phyloP scores from a whole-genome alignment of 805 yeast species.

The Tetrapisispora arboricola region DNA sequence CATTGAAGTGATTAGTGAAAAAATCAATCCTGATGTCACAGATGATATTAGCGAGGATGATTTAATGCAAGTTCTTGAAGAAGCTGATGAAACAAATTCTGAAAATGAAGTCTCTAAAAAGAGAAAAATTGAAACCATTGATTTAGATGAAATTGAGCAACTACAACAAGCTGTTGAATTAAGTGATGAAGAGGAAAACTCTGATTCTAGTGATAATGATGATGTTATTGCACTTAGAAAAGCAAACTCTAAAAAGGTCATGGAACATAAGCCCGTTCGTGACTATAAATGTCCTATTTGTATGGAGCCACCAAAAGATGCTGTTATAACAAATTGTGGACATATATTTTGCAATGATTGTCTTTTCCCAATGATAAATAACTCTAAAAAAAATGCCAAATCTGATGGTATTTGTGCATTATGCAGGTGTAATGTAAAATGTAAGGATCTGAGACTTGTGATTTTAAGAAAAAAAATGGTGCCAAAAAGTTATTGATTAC shows the following conservation, averaged over 20 bases:
- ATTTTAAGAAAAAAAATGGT: conserved; percentile 27
- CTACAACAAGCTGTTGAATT: conserved; percentile 31
- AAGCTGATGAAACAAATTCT: neutral
- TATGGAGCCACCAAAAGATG: conserved; percentile 40
- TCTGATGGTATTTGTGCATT: conserved; percentile 34
- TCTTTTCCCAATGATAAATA: conserved; percentile 39
- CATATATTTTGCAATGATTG: conserved; percentile 48
- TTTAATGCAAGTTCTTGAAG: conserved; percentile 1
- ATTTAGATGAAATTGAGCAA: conserved; percentile 18
- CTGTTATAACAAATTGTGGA: conserved; percentile 46
- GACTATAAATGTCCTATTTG: conserved; percentile 45
- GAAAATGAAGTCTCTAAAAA: neutral
- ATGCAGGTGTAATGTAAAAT: conserved; percentile 31
- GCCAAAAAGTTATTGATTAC: conserved; percentile 2
- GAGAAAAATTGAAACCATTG: conserved; percentile 1
- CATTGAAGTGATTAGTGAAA: neutral
- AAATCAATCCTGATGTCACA: neutral
- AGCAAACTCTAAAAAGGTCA: conserved; percentile 12
- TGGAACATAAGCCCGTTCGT: conserved; percentile 23
- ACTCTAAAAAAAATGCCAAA: conserved; percentile 30
- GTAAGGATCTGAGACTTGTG: conserved; percentile 24
- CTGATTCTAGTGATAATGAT: conserved; percentile 1
- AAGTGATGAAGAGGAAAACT: conserved; percentile 28
- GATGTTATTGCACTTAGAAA: conserved; percentile 1
- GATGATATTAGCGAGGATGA: neutral